Conservation (phyloP, 2,329 filamentous ascomycete species). For the Claviceps fusiformis region DNA sequence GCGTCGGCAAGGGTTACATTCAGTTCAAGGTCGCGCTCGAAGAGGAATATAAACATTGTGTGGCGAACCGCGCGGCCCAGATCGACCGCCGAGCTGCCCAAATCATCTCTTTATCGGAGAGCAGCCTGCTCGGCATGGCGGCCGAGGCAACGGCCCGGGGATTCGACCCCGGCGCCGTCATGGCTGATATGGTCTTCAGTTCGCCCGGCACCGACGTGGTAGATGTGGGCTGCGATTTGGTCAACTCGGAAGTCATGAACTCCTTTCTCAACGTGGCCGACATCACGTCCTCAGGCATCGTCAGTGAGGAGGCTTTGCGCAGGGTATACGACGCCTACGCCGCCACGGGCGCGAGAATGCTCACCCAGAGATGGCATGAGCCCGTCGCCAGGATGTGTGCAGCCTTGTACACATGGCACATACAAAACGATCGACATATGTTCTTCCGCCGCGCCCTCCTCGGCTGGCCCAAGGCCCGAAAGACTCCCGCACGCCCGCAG, state of each 20-base stretch:
- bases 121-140: conserved; percentile 11
- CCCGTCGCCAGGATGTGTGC: conserved; percentile 19
- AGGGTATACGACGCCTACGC: conserved; percentile 11
- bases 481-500: conserved; percentile 11
- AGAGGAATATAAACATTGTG: neutral
- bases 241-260: conserved; percentile 12
- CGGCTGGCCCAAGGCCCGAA: conserved; percentile 17
- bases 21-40: conserved; percentile 10
- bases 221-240: conserved; percentile 11
- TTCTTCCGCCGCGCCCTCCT: conserved; percentile 18
- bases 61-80: conserved; percentile 1
- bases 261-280: conserved; percentile 10
- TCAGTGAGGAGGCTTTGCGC: conserved; percentile 10
- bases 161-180: conserved; percentile 10
- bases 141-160: conserved; percentile 9
- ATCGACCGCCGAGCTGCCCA: conserved; percentile 8
- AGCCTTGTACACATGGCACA: conserved; percentile 19
- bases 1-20: conserved; percentile 9
- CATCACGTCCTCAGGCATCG: conserved; percentile 8
- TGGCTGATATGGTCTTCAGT: conserved; percentile 10
- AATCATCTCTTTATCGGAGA: conserved; percentile 9
- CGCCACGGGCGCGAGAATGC: conserved; percentile 13
- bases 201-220: conserved; percentile 11
- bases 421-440: conserved; percentile 19
- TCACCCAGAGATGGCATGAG: conserved; percentile 19